Evolutionary conservation across 2,329 filamentous ascomycete genomes (phyloP), one percentile per base, ranked within the genome.

Genomic region (Fusarium transvaalense): DNA sequence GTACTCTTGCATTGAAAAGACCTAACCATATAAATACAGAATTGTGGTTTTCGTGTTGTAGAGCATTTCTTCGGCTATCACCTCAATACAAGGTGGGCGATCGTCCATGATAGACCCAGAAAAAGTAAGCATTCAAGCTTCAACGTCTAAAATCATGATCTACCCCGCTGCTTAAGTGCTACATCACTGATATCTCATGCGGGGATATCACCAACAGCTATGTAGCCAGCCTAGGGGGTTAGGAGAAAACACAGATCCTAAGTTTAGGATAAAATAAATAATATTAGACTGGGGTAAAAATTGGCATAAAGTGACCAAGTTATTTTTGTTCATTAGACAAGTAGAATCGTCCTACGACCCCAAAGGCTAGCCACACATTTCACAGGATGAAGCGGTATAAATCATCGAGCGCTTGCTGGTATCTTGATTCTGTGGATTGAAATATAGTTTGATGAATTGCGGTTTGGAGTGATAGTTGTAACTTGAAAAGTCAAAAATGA

Each of bases 41-140:
- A 17, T 29, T 15, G 34, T 39, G 15, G 10, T 50, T 13, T 39
- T 38, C 23, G 23, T 14, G 23, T 17, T 27, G 32, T 9, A 29
- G 34, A n/a, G 23, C 10, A 37, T 38, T 14, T n/a, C 17, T 10
- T 50, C n/a, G 9, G 34, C 34, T 38, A 10, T 50, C 23, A 38
- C n/a, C 21, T 23, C 15, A 12, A 15, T 10, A 15, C 21, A 50
- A n/a, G 6, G 32, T 38, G 21, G 23, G 21, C 14, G 47, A 50
- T 50, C 32, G 17, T 29, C 47, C 23, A 50, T 38, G 23, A 50
- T 31, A 38, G 47, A 38, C 47, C 47, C 47, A 50, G 25, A 50
- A 50, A 50, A 50, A 50, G 34, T 39, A 50, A 50, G 47, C n/a
- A 50, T 50, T 29, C 47, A 50, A 39, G 25, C 32, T 50, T 38